Evolutionary conservation across 2,329 filamentous ascomycete genomes (phyloP), one percentile per base, ranked within the genome.

Genomic region (Talaromyces rugulosus): DNA sequence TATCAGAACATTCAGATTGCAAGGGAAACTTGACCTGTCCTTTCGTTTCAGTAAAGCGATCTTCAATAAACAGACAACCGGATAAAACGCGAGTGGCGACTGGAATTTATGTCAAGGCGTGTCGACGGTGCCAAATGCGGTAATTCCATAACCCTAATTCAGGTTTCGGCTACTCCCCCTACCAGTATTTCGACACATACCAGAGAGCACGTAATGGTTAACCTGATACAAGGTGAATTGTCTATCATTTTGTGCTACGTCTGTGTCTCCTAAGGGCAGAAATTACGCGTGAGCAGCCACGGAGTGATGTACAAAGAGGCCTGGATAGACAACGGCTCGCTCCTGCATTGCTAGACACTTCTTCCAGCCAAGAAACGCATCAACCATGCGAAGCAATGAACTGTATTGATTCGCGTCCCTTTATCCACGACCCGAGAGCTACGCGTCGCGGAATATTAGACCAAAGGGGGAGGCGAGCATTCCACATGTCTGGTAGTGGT

Each of bases 401-500:
- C 36, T 3, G 4, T 5, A 7, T 40, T 6, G n/a, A 5, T n/a
- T 0, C 16, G 36, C 36, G 16, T 40, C 5, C 3, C 1, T 40
- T 16, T n/a, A 2, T 6, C 5, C 5, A 40, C 16, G 36, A 1
- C n/a, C 44, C 12, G 44, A 51, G 6, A 4, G 9, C 7, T 9
- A 28, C 44, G 44, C 44, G 44, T 16, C 27, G 14, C n/a, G 1
- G 7, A 50, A 58, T 1, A 50, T 44, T 23, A 27, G 42, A 18
- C 28, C 5, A 16, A 5, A 5, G 27, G 44, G 27, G 36, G 51
- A 58, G 59, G 54, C 47, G 62, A 52, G 33, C 62, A 63, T 60
- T 63, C 61, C 61, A 54, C 54, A 60, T 23, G 61, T 50, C 44
- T 50, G 14, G 23, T 14, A 28, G 42, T 27, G 59, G 44, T 57